A percentile compares a stretch with the other conserved stretches of the same genome.
Evolutionary conservation across 768 basidiomycete species (phyloP).

Genomic region (Phlegmacium glaucopus): DNA sequence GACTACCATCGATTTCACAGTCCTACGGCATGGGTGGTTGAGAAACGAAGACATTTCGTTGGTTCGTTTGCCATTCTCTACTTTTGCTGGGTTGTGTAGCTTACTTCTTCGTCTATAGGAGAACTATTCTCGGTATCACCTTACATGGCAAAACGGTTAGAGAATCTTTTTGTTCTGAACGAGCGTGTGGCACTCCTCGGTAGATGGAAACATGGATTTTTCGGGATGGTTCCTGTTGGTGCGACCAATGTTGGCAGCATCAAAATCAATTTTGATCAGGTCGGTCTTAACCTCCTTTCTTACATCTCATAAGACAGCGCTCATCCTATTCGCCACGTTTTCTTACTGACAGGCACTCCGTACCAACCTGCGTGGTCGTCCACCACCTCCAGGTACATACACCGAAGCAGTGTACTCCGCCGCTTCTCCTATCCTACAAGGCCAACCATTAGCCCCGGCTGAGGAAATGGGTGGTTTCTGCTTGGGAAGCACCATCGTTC

Average conservation of each 20-base stretch:
- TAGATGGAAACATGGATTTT: conserved; percentile 94
- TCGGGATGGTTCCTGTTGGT: conserved; percentile 95
- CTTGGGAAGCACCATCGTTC: conserved; percentile 91
- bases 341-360: conserved; percentile 60
- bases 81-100: background rate
- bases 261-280: conserved; percentile 92
- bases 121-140: conserved; percentile 97
- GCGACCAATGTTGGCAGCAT: conserved; percentile 98
- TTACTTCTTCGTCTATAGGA: conserved; percentile 37
- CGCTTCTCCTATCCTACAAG: conserved; percentile 79
- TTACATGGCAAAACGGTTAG: conserved; percentile 87
- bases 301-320: background rate
- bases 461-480: conserved; percentile 99
- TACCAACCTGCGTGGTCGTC: conserved; percentile 78
- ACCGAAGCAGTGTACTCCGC: conserved; percentile 88
- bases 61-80: conserved; percentile 42
- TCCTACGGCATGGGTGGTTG: conserved; percentile 96
- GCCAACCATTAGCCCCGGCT: conserved; percentile 82
- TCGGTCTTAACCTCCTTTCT: conserved; percentile 20
- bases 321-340: conserved; percentile 2
- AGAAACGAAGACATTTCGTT: conserved; percentile 91
- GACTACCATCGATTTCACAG: conserved; percentile 99
- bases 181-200: conserved; percentile 96
- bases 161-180: conserved; percentile 96
- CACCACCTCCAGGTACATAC: conserved; percentile 81